Evolutionary conservation across 352 stramenopile genomes (phyloP).

Genomic region (Globisporangium middletonii): DNA sequence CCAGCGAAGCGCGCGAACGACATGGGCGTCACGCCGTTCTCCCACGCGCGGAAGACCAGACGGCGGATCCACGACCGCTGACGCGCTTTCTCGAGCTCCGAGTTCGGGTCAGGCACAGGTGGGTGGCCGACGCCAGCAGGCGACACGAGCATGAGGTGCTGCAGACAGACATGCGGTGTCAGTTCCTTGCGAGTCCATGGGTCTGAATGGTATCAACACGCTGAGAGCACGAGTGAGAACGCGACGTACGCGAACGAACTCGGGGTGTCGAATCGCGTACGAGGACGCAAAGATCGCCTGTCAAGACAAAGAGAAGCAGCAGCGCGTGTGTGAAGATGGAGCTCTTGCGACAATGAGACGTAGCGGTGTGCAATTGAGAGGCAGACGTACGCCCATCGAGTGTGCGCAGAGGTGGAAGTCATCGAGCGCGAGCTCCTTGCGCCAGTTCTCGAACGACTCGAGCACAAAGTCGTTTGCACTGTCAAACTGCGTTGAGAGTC

Average conservation of each 20-base stretch:
- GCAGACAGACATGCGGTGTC: background rate
- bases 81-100: conserved; percentile 25
- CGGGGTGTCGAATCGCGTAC: conserved; percentile 55
- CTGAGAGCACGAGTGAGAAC: background rate
- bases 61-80: conserved; percentile 50
- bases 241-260: conserved; percentile 50
- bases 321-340: background rate
- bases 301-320: background rate
- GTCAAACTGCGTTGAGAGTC: conserved; percentile 43
- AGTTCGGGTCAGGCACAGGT: conserved; percentile 30
- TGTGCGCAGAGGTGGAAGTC: conserved; percentile 71
- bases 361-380: background rate
- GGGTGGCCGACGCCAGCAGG: conserved; percentile 62
- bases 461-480: conserved; percentile 74
- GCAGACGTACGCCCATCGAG: conserved; percentile 62
- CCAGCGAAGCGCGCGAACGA: conserved; percentile 60
- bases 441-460: conserved; percentile 65
- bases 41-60: conserved; percentile 51
- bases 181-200: background rate
- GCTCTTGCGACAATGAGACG: background rate
- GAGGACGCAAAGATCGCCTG: conserved; percentile 81
- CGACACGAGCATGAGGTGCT: conserved; percentile 76
- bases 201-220: background rate
- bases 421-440: conserved; percentile 62
- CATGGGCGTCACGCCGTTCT: conserved; percentile 71